Percentiles rank a stretch among this genome's conserved stretches.
Evolutionary conservation across 1,284 basidiomycete genomes (phyloP).

Genomic region (Exobasidium rhododendri): DNA sequence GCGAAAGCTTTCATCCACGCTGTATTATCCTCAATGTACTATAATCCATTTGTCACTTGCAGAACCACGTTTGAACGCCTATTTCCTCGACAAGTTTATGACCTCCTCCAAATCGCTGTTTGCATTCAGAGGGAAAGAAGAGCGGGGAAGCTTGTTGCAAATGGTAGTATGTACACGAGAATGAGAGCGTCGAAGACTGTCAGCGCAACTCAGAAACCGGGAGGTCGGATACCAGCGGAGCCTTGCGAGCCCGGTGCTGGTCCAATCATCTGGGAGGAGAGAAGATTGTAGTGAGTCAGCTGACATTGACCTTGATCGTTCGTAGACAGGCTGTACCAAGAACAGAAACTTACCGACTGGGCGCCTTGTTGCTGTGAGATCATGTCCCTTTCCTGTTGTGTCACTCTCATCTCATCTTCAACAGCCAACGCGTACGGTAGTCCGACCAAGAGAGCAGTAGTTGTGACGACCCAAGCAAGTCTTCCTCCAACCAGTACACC

Average conservation of each 20-base stretch:
- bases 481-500: conserved; percentile 74
- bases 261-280: conserved; percentile 24
- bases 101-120: no score
- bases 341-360: conserved; percentile 72
- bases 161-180: no score
- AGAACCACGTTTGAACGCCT: no score
- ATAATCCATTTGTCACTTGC: no score
- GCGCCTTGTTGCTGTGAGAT: conserved; percentile 86
- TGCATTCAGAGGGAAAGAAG: no score
- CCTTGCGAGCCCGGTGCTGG: conserved; percentile 17
- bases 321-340: no score
- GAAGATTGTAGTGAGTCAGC: conserved; percentile 2
- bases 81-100: no score
- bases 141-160: no score
- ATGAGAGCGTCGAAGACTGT: no score
- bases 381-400: conserved; percentile 92
- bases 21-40: no score
- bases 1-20: no score
- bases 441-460: conserved; percentile 85
- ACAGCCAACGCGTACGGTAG: conserved; percentile 86
- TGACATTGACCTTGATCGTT: not conserved
- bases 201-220: conserved; percentile 38
- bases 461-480: conserved; percentile 90
- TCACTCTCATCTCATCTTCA: conserved; percentile 91
- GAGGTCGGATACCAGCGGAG: conserved; percentile 36